Base-by-base conservation (phyloP, 2,329 filamentous ascomycete species). In the Alternaria infectoria region DNA sequence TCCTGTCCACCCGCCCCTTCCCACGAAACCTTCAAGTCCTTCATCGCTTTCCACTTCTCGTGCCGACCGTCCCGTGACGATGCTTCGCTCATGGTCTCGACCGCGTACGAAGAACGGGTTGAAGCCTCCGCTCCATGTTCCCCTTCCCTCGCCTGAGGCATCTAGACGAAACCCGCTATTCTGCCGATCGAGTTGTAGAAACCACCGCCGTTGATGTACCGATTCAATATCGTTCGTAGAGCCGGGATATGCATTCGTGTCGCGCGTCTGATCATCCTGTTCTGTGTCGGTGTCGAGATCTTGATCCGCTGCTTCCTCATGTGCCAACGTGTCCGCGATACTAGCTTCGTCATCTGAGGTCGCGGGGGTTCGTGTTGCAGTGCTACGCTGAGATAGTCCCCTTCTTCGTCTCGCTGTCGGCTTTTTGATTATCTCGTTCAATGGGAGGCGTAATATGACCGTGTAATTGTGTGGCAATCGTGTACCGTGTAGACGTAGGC, bases 181-280 rank as follows among this genome's bases (percentile, higher is more conserved):
- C 25, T 72, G 74, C 12, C 87, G 82, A 70, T 92, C 90, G 1
- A 92, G 80, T 11, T 86, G 86, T 17, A 91, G 70, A 62, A 87
- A 91, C 90, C 89, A 92, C 45, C 83, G 82, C 6, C 90, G 84
- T 74, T 92, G 89, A 69, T 92, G 86, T 5, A 92, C 81, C 40
- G 89, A 91, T 6, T 86, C 87, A 44, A 92, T 89, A 3, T 83
- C 86, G 70, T 92, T 92, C 1, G 71, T 82, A 0, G 90, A 88
- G 6, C 90, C 90, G 0, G 86, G 80, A 70, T 92, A 92, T 5
- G 90, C 88, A 69, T 92, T 92, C 6, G 85, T 87, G 3, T 75
- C 74, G 8, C 87, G 85, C 23, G 90, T 83, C 43, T 54, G 52
- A 2, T 64, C 59, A 13, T 85, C 78, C 67, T 68, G 62, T 15